These are phyloP conservation scores for Trichomonas gallinae DNA, from an alignment of 208 protist genomes.

Conservation along the genomic window DNA sequence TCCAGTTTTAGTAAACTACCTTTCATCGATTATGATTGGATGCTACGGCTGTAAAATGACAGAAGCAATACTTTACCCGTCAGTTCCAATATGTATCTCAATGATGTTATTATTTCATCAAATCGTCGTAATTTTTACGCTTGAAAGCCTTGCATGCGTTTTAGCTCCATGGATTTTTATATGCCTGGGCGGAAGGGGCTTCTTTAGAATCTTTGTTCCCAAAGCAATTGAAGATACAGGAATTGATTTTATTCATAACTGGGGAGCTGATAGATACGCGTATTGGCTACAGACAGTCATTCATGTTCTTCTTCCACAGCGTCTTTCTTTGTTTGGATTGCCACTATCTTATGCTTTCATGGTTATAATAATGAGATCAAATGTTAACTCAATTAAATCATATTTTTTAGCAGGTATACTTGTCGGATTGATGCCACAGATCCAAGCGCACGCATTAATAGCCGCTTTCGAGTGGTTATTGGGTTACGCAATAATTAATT, in stretches of 20 bases:
- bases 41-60: neutral
- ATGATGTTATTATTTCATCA: neutral
- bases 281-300: neutral
- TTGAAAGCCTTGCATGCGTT: neutral
- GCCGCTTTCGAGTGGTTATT: neutral
- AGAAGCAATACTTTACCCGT: neutral
- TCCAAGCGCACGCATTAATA: neutral
- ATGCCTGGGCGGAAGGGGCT: neutral
- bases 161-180: neutral
- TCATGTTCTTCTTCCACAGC: neutral
- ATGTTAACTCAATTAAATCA: neutral
- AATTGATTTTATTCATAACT: neutral
- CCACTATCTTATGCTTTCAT: neutral
- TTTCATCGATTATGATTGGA: neutral
- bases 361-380: neutral
- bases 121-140: neutral
- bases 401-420: neutral
- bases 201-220: neutral
- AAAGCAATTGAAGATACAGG: neutral
- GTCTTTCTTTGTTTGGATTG: neutral
- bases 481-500: neutral
- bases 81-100: neutral
- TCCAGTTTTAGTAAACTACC: neutral
- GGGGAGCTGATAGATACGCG: neutral
- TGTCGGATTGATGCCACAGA: neutral